Conservation (phyloP, 2,329 filamentous ascomycete genomes). For the Botrytis pseudocinerea region DNA sequence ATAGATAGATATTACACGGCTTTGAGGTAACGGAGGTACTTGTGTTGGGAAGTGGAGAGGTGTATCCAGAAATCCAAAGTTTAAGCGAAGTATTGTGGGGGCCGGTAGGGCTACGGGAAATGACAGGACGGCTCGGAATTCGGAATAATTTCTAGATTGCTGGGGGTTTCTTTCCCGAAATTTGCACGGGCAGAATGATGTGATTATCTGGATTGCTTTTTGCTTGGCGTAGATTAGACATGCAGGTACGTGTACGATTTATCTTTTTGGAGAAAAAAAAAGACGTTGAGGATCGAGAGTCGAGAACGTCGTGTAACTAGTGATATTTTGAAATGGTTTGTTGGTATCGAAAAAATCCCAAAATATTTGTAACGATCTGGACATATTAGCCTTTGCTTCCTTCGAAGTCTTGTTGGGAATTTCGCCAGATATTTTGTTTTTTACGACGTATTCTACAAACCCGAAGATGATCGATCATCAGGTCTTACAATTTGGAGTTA, state of each 20-base stretch:
- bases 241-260: neutral
- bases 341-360: neutral
- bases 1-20: neutral
- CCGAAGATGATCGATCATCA: neutral
- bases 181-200: neutral
- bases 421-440: neutral
- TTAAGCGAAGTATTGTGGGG: constrained; percentile 12
- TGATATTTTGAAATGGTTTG: neutral
- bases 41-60: neutral
- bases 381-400: neutral
- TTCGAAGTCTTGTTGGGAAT: neutral
- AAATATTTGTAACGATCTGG: neutral
- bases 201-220: neutral
- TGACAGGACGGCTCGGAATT: neutral
- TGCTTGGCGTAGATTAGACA: neutral
- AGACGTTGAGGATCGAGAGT: neutral
- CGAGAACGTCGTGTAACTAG: neutral
- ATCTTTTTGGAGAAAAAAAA: neutral
- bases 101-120: neutral
- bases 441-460: too few relatives aligned
- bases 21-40: too few relatives aligned
- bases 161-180: neutral
- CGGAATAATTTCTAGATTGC: neutral
- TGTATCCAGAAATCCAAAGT: neutral
- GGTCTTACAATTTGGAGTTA: neutral